A percentile compares a stretch with the other conserved stretches of the same genome.
phyloP scores from a whole-genome alignment of 2,329 filamentous ascomycete species.

The Colletotrichum caudatum region DNA sequence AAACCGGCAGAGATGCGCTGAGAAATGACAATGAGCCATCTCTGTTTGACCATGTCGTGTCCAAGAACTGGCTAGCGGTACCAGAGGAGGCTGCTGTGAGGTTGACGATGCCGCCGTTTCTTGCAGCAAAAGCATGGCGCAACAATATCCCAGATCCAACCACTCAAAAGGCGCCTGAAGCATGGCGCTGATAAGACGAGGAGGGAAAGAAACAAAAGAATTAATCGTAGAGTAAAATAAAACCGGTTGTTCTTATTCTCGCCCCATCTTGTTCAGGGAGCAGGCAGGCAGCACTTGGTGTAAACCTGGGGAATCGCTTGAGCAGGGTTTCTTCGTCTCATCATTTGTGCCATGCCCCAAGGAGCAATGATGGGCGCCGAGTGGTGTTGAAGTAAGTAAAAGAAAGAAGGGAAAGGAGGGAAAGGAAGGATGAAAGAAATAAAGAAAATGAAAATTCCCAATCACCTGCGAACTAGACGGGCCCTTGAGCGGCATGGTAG shows the following conservation, averaged over 20 bases:
- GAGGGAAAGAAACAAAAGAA: neutral
- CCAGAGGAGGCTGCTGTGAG: neutral
- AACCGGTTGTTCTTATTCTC: neutral
- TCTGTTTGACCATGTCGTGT: neutral
- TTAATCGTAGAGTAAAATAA: neutral
- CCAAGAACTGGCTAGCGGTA: neutral
- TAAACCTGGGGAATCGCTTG: neutral
- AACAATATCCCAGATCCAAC: neutral
- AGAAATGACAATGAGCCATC: neutral
- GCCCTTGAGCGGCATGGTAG: conserved; percentile 4
- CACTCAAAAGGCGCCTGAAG: neutral
- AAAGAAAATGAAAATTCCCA: neutral
- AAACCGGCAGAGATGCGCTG: neutral
- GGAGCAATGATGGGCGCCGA: neutral
- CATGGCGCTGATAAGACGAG: neutral
- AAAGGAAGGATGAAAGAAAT: too few relatives aligned
- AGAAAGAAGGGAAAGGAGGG: neutral
- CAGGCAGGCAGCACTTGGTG: conserved; percentile 10
- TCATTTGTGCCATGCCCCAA: neutral
- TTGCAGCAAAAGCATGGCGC: neutral
- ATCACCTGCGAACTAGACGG: conserved; percentile 1
- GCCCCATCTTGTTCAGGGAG: neutral
- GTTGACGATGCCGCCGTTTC: neutral
- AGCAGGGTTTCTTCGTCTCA: conserved; percentile 1
- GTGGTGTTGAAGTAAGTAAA: neutral